Evolutionary conservation across 2,329 filamentous ascomycete genomes (phyloP), one percentile per base, ranked within the genome.

Genomic region (Gaeumannomyces sp.): DNA sequence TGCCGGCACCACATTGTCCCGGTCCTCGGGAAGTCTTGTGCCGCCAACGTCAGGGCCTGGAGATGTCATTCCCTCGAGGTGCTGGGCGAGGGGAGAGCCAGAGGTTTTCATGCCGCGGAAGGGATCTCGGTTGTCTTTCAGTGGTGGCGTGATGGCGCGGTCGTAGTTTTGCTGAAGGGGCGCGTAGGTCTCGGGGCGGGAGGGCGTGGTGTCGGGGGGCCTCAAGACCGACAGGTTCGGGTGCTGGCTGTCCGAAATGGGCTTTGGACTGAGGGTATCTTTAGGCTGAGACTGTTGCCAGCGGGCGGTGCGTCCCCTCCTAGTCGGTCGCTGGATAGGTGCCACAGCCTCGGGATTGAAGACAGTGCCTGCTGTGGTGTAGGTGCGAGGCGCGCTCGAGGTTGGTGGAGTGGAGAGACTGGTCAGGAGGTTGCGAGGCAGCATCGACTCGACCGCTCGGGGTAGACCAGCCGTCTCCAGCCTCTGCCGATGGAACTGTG

Each of bases 121-220:
- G 63, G 25, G 7, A 28, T 16, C 1, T 45, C 19, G 10, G n/a
- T 69, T 67, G 11, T 62, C 35, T n/a, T 67, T 67, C 45, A 56
- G 14, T 8, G 60, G 28, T 6, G 81, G 82, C 64, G 77, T 83
- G 60, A 80, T 69, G 29, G 82, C 81, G 64, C 82, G 80, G 66
- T 85, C 81, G 69, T 79, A 79, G 68, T 84, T 84, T 68, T 85
- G 81, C 70, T 83, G 82, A 33, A 85, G 73, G 28, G 82, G 82
- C 4, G 78, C 79, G 67, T 84, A 85, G 64, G 80, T 76, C 25
- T 73, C 74, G 58, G 74, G 65, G 29, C 60, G 64, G 68, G 66
- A 68, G 59, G 70, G 66, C 16, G 70, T 65, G 27, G 71, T 65
- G 27, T 70, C 67, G 58, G 67, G 67, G 14, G 70, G 70, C 14